A percentile compares a stretch with the other conserved stretches of the same genome.
Evolutionary conservation across 1,284 basidiomycete genomes (phyloP).

Genomic region (Moesziomyces sp.): DNA sequence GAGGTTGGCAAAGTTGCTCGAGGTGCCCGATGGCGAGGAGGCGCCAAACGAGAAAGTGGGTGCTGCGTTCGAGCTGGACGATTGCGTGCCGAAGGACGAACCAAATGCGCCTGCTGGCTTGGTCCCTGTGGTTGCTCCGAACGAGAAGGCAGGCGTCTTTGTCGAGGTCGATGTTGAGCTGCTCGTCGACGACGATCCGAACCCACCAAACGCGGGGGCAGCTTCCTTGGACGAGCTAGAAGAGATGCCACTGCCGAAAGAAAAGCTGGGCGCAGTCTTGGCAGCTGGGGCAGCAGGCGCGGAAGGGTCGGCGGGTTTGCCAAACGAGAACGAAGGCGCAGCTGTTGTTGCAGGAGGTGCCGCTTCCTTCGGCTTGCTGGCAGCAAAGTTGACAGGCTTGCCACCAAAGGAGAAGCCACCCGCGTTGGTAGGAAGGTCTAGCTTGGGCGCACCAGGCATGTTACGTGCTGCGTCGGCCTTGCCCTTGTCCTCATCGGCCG

Average conservation of each 20-base stretch:
- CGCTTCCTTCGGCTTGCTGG: constrained; percentile 11
- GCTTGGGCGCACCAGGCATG: constrained; percentile 37
- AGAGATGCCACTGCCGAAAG: constrained; percentile 10
- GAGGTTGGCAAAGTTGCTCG: constrained; percentile 32
- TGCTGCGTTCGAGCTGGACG: constrained; percentile 1
- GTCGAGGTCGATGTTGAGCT: constrained; percentile 3
- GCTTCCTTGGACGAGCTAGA: constrained; percentile 1
- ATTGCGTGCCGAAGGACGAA: not conserved
- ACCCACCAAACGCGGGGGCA: constrained; percentile 15
- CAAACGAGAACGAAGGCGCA: constrained; percentile 10
- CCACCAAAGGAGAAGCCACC: constrained; percentile 40
- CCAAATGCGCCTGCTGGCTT: constrained; percentile 13
- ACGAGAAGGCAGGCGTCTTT: constrained; percentile 19
- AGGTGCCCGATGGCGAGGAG: constrained; percentile 5
- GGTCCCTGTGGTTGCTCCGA: constrained; percentile 7
- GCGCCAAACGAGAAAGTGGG: constrained; percentile 26
- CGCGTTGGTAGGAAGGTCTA: constrained; percentile 11
- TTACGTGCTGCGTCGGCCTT: constrained; percentile 35
- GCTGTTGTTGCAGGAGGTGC: constrained; percentile 1
- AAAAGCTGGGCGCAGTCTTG: constrained; percentile 6
- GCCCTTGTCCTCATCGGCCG: constrained; percentile 17
- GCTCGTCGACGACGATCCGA: constrained; percentile 11
- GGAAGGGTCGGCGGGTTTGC: constrained; percentile 1
- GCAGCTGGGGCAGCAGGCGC: not conserved
- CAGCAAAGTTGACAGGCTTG: constrained; percentile 25